Evolutionary conservation across 129 eudicot genomes (phyloP).

Genomic region (Flaveria ramosissima): DNA sequence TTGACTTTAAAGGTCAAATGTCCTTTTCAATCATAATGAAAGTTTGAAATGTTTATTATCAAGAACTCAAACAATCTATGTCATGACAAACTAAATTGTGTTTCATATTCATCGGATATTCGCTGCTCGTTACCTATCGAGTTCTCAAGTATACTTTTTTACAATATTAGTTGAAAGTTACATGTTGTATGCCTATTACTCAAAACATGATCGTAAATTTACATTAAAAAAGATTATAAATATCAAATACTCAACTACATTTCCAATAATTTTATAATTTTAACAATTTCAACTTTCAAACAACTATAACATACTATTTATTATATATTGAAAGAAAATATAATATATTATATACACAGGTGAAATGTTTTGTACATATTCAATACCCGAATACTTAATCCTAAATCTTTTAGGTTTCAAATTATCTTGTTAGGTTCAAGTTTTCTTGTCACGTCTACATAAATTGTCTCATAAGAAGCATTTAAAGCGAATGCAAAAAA

Average conservation of each 20-base stretch:
- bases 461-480: too few species aligned
- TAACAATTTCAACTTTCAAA: not conserved
- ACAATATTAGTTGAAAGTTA: not conserved
- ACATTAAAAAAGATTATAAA: not conserved
- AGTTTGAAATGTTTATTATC: not conserved
- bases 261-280: too few species aligned
- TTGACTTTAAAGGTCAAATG: conserved; percentile 26
- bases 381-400: too few species aligned
- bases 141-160: not conserved
- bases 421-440: too few species aligned
- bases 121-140: not conserved
- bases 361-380: too few species aligned
- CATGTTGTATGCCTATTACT: not conserved
- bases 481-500: too few species aligned
- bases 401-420: too few species aligned
- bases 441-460: too few species aligned
- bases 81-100: not conserved
- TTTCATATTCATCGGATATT: not conserved
- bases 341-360: too few species aligned
- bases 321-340: too few species aligned
- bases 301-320: not conserved
- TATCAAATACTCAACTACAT: not conserved
- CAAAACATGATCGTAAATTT: not conserved
- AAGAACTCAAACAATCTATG: not conserved
- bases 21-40: conserved; percentile 20